Conservation (phyloP, 176 grass and related monocot species). For the Urochloa ruziziensis region DNA sequence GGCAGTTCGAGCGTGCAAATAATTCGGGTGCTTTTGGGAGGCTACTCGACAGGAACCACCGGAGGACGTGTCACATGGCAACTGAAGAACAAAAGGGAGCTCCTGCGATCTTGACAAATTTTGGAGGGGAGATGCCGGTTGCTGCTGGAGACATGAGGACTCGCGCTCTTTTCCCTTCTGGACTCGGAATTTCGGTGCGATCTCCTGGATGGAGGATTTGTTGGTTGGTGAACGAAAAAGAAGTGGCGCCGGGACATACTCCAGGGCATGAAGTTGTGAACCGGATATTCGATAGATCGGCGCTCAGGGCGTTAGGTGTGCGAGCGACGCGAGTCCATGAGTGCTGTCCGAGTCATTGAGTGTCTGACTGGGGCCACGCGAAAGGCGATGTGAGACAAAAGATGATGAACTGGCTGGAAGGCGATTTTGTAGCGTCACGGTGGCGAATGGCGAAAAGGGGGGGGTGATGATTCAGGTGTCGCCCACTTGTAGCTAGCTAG, state of each 20-base stretch:
- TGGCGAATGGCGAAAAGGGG: neutral
- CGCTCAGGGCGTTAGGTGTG: constrained; percentile 33
- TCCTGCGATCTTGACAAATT: constrained; percentile 18
- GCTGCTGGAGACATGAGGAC: constrained; percentile 2
- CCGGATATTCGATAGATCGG: neutral
- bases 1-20: neutral
- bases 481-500: neutral
- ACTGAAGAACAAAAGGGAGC: neutral
- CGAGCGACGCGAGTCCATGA: too few relatives aligned
- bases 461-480: constrained; percentile 9
- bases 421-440: neutral
- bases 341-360: too few relatives aligned
- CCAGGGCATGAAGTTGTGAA: neutral
- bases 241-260: neutral
- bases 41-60: neutral
- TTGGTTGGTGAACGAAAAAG: constrained; percentile 21
- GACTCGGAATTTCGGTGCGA: neutral
- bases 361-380: neutral
- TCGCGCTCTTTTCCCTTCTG: neutral
- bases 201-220: neutral
- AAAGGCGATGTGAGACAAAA: neutral
- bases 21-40: constrained; percentile 23
- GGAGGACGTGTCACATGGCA: constrained; percentile 23
- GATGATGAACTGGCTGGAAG: constrained; percentile 20
- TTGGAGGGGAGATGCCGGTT: neutral